Evolutionary conservation across 495 filamentous ascomycete species (phyloP).

Genomic region (Penicillium alfredii): DNA sequence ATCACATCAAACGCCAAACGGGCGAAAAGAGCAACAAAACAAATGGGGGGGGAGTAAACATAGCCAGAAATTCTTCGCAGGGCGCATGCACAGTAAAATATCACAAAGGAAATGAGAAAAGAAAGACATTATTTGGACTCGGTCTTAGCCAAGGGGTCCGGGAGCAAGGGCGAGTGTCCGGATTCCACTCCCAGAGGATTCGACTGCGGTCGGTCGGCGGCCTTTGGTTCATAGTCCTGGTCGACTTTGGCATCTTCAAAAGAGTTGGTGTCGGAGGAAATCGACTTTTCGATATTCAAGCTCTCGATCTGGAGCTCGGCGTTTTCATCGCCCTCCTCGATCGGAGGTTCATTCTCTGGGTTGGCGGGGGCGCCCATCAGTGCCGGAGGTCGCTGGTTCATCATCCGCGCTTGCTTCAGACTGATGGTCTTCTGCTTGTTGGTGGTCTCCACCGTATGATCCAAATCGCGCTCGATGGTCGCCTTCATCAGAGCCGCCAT

Average conservation of each 20-base stretch:
- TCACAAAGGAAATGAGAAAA: constrained; percentile 6
- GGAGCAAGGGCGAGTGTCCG: constrained; percentile 22
- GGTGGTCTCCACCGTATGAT: constrained; percentile 70
- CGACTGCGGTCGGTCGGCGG: constrained; percentile 6
- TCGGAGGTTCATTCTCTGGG: constrained; percentile 11
- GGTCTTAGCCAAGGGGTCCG: constrained; percentile 21
- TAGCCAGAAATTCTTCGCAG: constrained; percentile 12
- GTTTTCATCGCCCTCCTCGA: constrained; percentile 25
- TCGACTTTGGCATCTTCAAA: constrained; percentile 14
- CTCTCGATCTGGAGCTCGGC: constrained; percentile 33
- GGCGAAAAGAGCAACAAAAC: constrained; percentile 7
- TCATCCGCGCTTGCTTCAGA: constrained; percentile 71
- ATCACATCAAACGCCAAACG: constrained; percentile 43
- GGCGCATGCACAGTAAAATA: constrained; percentile 6
- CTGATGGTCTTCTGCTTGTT: constrained; percentile 93
- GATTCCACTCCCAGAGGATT: constrained; percentile 26
- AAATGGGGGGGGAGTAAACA: constrained; percentile 11
- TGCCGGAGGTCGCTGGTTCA: constrained; percentile 82
- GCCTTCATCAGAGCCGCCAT: constrained; percentile 99
- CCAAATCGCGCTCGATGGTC: constrained; percentile 91
- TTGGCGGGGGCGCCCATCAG: constrained; percentile 52
- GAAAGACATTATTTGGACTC: constrained; percentile 16
- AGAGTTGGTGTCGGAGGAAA: constrained; percentile 14
- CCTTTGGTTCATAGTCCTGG: constrained; percentile 8
- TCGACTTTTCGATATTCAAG: constrained; percentile 24